phyloP scores from a whole-genome alignment of 371 early-diverging fungal species.

The Mortierella sp. region DNA sequence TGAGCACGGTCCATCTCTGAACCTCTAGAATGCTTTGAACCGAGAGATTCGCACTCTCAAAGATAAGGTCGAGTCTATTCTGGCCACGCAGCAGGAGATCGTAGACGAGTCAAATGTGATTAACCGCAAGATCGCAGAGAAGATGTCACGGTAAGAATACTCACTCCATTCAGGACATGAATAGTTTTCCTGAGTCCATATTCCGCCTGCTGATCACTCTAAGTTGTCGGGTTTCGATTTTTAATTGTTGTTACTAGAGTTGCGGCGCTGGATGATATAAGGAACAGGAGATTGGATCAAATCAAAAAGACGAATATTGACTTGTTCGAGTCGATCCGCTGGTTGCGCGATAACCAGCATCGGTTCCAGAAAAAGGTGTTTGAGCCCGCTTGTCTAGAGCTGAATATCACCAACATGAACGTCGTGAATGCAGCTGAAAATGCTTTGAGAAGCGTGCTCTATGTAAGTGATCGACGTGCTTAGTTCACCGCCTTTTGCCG shows the following conservation, averaged over 20 bases:
- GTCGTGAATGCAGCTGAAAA: constrained; percentile 78
- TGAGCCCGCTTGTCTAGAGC: constrained; percentile 75
- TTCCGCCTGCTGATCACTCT: no score
- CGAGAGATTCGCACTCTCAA: constrained; percentile 10
- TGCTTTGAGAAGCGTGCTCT: constrained; percentile 55
- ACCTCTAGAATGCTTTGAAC: constrained; percentile 10
- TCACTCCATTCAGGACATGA: background rate
- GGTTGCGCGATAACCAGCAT: constrained; percentile 72
- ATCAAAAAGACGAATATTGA: constrained; percentile 61
- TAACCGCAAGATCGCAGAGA: constrained; percentile 8
- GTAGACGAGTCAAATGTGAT: constrained; percentile 6
- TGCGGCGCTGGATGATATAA: constrained; percentile 67
- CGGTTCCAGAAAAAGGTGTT: constrained; percentile 78
- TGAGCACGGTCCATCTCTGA: background rate
- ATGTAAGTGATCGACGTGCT: constrained; percentile 50
- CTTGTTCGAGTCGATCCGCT: constrained; percentile 67
- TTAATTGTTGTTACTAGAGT: constrained; percentile 53
- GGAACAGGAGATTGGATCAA: constrained; percentile 57
- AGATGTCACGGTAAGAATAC: constrained; percentile 24
- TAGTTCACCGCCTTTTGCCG: background rate
- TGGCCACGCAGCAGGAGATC: constrained; percentile 30
- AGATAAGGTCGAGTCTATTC: constrained; percentile 24
- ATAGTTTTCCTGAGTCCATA: background rate
- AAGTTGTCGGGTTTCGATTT: no score
- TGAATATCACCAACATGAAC: constrained; percentile 72